Base-by-base conservation (phyloP, 176 grass and related monocot genomes). In the Puccinellia tenuiflora region DNA sequence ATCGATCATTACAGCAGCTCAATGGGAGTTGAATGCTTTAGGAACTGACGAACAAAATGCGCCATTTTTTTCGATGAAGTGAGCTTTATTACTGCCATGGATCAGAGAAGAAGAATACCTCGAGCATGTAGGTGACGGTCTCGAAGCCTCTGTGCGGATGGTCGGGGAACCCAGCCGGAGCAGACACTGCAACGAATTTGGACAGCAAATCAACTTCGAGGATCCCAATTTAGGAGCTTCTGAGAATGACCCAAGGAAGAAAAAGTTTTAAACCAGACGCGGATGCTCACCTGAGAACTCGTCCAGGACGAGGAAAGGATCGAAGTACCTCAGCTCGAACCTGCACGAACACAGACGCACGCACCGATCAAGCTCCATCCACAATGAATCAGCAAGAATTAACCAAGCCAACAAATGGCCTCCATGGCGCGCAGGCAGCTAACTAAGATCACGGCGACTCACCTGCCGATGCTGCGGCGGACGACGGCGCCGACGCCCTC, bases 101-200 rank as follows among this genome's bases (percentile, higher is more conserved):
- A 47, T 48, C 15, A 48, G 46, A 48, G 46, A 17, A 48, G 46
- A 16, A 14, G 5, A 47, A 1, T 77, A 97, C 95, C 92, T 97
- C 95, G 21, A 97, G 88, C 95, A 97, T 97, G 90, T 97, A 97
- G 34, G 95, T 97, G 75, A 97, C 95, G 50, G 95, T 98, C 85
- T 98, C 96, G 92, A 98, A 98, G 11, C 96, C 96, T 84, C 96
- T 70, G 87, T 99, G 96, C 3, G 96, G 96, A 69, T 99, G 96
- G 62, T 99, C 96, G 74, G 96, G 96, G 92, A 99, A 99, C 70
- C 96, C 96, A 10, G 93, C 87, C 30, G 93, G 93, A 50, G 96
- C 89, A 80, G 91, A 9, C 45, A 90, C 96, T 98, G 90, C 75
- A 56, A 9, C 16, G 3, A 14, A 68, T 65, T 65, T 3, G 6